Percentiles rank a stretch among this genome's conserved stretches.
Conservation (phyloP, 2,329 filamentous ascomycete species). For the Pseudogymnoascus pannorum region DNA sequence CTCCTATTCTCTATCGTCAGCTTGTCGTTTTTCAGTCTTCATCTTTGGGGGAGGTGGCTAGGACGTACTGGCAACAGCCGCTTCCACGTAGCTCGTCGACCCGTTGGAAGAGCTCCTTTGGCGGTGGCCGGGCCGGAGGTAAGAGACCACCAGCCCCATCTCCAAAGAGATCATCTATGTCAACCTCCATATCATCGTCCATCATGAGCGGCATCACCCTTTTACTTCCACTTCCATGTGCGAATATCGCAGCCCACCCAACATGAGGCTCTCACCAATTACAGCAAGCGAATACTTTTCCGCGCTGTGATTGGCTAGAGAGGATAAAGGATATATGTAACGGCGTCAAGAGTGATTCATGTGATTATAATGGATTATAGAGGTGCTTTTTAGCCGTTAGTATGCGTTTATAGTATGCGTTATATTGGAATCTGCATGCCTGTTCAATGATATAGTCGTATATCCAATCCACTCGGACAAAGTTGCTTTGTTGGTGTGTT, state of each 20-base stretch:
- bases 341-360: not conserved
- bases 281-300: not conserved
- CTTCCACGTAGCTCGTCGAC: constrained; percentile 68
- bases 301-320: not conserved
- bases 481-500: not conserved
- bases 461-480: not conserved
- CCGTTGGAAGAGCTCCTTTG: constrained; percentile 63
- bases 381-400: not conserved
- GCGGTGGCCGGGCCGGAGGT: constrained; percentile 45
- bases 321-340: not conserved
- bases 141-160: constrained; percentile 54
- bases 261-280: not conserved
- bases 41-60: not conserved
- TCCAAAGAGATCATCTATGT: constrained; percentile 69
- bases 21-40: not conserved
- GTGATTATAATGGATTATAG: not conserved
- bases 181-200: constrained; percentile 50
- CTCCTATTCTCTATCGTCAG: constrained; percentile 43
- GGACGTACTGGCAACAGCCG: constrained; percentile 74
- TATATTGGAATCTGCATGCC: no score
- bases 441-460: no score
- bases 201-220: constrained; percentile 44
- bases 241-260: not conserved
- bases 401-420: not conserved
- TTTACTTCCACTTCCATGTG: not conserved